Evolutionary conservation across 305 asterid genomes (phyloP), one percentile per base, ranked within the genome.

Genomic region (Solanum hybrid): DNA sequence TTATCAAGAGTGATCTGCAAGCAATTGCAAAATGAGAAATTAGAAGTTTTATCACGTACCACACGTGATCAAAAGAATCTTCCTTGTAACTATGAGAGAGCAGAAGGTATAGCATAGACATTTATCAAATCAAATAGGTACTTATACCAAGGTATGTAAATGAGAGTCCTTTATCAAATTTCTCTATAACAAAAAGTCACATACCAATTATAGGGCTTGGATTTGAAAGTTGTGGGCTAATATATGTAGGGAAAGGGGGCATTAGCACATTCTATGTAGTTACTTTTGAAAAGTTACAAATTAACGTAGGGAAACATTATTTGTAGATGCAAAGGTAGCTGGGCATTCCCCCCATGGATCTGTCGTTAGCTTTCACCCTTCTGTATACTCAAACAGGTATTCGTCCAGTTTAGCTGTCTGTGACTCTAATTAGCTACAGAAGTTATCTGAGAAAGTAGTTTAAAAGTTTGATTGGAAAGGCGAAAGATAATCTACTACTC

Each of bases 1-100:
- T 89, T 92, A 76, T 93, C 95, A 78, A 97, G 95, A 88, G 95
- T 92, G 88, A 96, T 95, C 99, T 97, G 96, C 70, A 15, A 79
- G 79, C 72, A 14, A 85, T 76, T 14, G 79, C 27, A 37, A 38
- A 12, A 82, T 8, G 34, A 12, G 9, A 27, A 51, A 36, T 84
- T 84, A 84, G 73, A 51, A 84, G 76, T 84, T 84, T 31, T 51
- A 51, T 84, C 20, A 45, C 15, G 87, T 27, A 82, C 51, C 72
- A 41, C 33, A 12, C 26, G 0, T 82, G 87, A 82, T 41, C 38
- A 82, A 82, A 82, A 27, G 38, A 27, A 14, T 82, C 38, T 27
- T 10, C 8, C 1, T 15, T 80, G 72, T 41, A 83, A 83, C 72
- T 83, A 27, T 10, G 73, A 5, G 15, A 26, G 22, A 15, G 15